phyloP scores from a whole-genome alignment of 2,329 filamentous ascomycete genomes.

The Fusarium concolor region DNA sequence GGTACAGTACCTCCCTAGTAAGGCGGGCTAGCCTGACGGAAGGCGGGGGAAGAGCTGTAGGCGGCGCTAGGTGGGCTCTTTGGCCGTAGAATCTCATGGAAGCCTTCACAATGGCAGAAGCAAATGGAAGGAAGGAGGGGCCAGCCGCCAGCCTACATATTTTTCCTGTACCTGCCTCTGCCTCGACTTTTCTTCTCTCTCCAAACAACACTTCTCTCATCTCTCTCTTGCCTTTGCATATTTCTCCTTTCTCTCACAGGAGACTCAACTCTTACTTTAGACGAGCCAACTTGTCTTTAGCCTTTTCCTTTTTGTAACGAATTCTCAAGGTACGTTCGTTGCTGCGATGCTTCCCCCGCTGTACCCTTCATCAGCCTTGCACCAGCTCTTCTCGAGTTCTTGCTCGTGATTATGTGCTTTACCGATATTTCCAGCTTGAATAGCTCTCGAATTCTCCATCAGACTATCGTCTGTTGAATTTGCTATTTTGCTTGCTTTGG shows the following conservation, averaged over 20 bases:
- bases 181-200: conserved; percentile 43
- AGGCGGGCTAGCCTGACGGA: conserved; percentile 10
- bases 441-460: too few species aligned
- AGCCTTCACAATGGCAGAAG: conserved; percentile 53
- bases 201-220: conserved; percentile 39
- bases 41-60: conserved; percentile 29
- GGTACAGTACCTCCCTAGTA: background rate
- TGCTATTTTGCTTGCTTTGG: background rate
- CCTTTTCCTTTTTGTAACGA: conserved; percentile 43
- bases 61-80: conserved; percentile 40
- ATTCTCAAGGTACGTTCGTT: conserved; percentile 43
- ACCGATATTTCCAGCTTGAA: background rate
- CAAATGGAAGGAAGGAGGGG: conserved; percentile 46
- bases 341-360: conserved; percentile 9
- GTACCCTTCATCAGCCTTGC: conserved; percentile 21
- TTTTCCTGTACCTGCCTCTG: conserved; percentile 52
- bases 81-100: conserved; percentile 61
- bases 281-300: conserved; percentile 43
- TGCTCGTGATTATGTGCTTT: background rate
- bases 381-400: background rate
- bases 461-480: background rate
- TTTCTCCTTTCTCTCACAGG: conserved; percentile 37
- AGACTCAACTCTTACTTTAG: conserved; percentile 32
- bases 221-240: conserved; percentile 26
- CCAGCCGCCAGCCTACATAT: conserved; percentile 46